Evolutionary conservation across 2,329 filamentous ascomycete species (phyloP).

Genomic region (Colletotrichum tropicale): DNA sequence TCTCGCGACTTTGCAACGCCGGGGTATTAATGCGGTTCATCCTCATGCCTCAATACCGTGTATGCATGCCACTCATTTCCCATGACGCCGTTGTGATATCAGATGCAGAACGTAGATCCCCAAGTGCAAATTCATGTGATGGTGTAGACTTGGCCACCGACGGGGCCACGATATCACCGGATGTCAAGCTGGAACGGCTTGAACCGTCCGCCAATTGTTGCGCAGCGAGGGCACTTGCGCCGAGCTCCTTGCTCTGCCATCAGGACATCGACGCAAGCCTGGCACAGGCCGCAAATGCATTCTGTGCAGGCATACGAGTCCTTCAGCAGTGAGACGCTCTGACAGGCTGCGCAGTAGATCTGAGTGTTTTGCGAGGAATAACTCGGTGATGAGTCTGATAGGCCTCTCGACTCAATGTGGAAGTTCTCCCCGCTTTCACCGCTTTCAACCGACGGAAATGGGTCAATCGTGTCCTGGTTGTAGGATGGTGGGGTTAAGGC

Average conservation of each 20-base stretch:
- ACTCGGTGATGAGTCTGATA: constrained; percentile 74
- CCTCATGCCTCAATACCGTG: constrained; percentile 14
- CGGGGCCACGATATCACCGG: constrained; percentile 45
- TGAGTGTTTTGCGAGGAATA: constrained; percentile 79
- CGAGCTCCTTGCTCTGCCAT: constrained; percentile 77
- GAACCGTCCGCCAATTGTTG: constrained; percentile 78
- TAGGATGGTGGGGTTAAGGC: constrained; percentile 84
- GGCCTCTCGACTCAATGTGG: constrained; percentile 69
- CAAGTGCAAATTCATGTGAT: not conserved
- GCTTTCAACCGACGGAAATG: constrained; percentile 90
- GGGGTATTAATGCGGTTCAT: constrained; percentile 19
- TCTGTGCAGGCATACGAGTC: constrained; percentile 95
- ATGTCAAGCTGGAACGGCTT: constrained; percentile 88
- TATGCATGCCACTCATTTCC: constrained; percentile 15
- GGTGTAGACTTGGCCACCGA: not conserved
- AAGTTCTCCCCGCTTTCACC: constrained; percentile 74
- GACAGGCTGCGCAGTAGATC: constrained; percentile 91
- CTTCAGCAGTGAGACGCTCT: constrained; percentile 75
- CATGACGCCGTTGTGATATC: constrained; percentile 17
- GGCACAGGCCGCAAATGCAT: constrained; percentile 92
- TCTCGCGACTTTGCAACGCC: constrained; percentile 18
- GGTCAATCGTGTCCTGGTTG: constrained; percentile 70
- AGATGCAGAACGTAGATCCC: constrained; percentile 8
- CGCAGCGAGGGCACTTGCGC: constrained; percentile 79
- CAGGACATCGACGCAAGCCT: constrained; percentile 82